Evolutionary conservation across 331 rosid species (phyloP).

Genomic region (Cydonia oblonga): DNA sequence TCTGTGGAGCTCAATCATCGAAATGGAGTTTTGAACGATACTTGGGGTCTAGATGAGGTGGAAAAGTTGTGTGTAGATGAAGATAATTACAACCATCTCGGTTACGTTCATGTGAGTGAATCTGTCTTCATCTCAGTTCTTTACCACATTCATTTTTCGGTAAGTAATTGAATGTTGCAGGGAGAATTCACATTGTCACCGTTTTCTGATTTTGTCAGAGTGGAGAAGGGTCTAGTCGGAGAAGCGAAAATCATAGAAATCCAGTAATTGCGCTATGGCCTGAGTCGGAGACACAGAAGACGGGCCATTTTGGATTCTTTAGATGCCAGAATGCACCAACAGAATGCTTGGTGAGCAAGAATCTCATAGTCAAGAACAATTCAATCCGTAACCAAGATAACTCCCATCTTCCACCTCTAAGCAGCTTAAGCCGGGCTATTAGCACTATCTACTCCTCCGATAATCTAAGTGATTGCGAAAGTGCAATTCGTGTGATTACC

Average conservation of each 20-base stretch:
- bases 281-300: slow-evolving; percentile 23
- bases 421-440: slow-evolving; percentile 36
- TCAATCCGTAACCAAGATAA: slow-evolving; percentile 22
- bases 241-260: slow-evolving; percentile 25
- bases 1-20: slow-evolving; percentile 18
- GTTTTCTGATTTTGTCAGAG: slow-evolving; percentile 25
- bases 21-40: slow-evolving; percentile 16
- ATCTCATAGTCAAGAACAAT: slow-evolving; percentile 19
- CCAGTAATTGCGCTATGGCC: slow-evolving; percentile 19
- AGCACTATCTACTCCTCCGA: slow-evolving; percentile 47
- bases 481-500: slow-evolving; percentile 44
- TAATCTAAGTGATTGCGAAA: slow-evolving; percentile 47
- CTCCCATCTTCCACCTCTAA: slow-evolving; percentile 34
- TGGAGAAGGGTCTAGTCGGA: slow-evolving; percentile 11
- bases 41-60: slow-evolving; percentile 14
- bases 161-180: not conserved
- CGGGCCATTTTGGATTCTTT: slow-evolving; percentile 40
- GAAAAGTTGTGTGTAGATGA: slow-evolving; percentile 17
- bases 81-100: too few relatives aligned
- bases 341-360: slow-evolving; percentile 27
- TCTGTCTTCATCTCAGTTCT: slow-evolving; percentile 4
- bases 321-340: slow-evolving; percentile 41
- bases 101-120: slow-evolving; percentile 37
- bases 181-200: not conserved
- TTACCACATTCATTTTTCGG: not conserved